Conservation (phyloP, 352 stramenopile species). For the Pythium graminicola region DNA sequence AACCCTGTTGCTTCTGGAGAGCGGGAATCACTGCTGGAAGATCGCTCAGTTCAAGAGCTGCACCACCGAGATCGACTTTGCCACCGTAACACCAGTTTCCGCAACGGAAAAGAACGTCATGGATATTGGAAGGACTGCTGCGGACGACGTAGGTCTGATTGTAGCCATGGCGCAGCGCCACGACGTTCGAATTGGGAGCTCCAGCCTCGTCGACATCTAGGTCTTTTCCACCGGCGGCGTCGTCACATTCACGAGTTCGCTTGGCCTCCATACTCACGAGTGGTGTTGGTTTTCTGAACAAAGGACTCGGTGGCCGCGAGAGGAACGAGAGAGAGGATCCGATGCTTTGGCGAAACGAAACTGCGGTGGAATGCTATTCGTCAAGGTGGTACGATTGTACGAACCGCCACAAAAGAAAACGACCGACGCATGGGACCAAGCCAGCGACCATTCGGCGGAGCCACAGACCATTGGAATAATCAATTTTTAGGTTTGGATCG, state of each 20-base stretch:
- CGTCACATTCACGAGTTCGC: conserved; percentile 13
- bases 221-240: conserved; percentile 21
- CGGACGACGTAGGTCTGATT: conserved; percentile 91
- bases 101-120: conserved; percentile 91
- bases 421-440: not conserved
- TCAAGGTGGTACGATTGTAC: not conserved
- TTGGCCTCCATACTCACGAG: conserved; percentile 60
- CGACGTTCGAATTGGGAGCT: conserved; percentile 50
- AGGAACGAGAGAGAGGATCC: not conserved
- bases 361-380: not conserved
- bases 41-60: conserved; percentile 79
- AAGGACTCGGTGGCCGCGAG: not conserved
- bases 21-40: conserved; percentile 87
- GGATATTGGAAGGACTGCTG: conserved; percentile 54
- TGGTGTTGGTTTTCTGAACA: not conserved
- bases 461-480: not conserved
- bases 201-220: conserved; percentile 37
- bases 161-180: conserved; percentile 83
- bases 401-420: conserved; percentile 1
- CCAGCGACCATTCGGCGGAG: conserved; percentile 5
- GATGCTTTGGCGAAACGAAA: not conserved
- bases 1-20: conserved; percentile 91
- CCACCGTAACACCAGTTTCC: conserved; percentile 94
- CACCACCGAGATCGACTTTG: conserved; percentile 79
- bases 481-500: conserved; percentile 12